Evolutionary conservation across 1,284 basidiomycete genomes (phyloP).

Genomic region (Pseudozyma pruni): DNA sequence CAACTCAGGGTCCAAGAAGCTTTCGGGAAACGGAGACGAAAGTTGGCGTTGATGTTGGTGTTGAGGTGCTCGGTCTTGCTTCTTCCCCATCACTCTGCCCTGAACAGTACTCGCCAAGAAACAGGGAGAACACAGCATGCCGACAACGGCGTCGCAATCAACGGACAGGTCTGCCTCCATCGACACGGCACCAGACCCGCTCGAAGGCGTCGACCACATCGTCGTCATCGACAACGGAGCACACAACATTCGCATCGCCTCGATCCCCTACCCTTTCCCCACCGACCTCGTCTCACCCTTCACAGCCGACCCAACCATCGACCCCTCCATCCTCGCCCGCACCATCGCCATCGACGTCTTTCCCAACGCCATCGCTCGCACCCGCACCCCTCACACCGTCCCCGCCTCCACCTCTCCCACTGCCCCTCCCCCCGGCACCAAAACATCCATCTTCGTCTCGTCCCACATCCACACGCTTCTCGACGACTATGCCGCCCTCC

Average conservation of each 20-base stretch:
- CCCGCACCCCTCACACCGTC: conserved; percentile 28
- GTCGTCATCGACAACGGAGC: conserved; percentile 49
- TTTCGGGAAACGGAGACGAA: not conserved
- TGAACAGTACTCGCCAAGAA: too few species aligned
- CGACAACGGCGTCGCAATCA: not conserved
- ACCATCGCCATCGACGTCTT: conserved; percentile 3
- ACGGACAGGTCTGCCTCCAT: not conserved
- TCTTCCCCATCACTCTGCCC: not conserved
- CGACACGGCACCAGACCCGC: conserved; percentile 1
- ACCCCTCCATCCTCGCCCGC: conserved; percentile 2
- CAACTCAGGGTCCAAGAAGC: conserved; percentile 18
- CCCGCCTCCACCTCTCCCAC: conserved; percentile 13
- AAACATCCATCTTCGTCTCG: conserved; percentile 34
- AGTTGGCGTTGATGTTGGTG: too few species aligned
- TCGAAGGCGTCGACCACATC: conserved; percentile 29
- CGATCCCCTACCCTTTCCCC: conserved; percentile 32
- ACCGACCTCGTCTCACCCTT: not conserved
- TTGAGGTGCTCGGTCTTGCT: too few species aligned
- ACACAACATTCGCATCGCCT: conserved; percentile 41
- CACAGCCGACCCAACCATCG: not conserved
- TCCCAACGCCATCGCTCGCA: conserved; percentile 55
- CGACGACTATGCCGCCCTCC: conserved; percentile 55
- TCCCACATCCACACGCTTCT: conserved; percentile 51
- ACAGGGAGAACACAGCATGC: too few species aligned
- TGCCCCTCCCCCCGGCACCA: conserved; percentile 24